Evolutionary conservation across 1,284 basidiomycete genomes (phyloP).

Genomic region (Ceratobasidium sp.): DNA sequence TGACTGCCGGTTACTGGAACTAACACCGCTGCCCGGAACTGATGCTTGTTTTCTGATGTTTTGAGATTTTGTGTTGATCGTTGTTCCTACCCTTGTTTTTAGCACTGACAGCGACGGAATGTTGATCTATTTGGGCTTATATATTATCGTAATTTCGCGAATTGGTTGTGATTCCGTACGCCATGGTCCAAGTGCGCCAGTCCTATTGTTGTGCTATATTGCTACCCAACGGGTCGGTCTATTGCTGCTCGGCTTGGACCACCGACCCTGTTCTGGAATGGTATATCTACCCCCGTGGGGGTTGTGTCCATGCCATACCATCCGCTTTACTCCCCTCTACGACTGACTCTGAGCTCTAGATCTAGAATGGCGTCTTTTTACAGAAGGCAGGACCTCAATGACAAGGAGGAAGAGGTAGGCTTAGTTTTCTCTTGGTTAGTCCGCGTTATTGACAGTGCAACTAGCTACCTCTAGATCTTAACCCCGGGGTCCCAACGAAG

Average conservation of each 20-base stretch:
- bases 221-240: too few relatives aligned
- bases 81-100: constrained; percentile 18
- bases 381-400: too few relatives aligned
- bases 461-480: too few relatives aligned
- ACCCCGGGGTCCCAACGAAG: too few relatives aligned
- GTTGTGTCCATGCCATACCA: too few relatives aligned
- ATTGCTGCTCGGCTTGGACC: background rate
- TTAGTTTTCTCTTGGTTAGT: too few relatives aligned
- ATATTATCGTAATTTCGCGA: background rate
- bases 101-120: constrained; percentile 21
- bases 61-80: constrained; percentile 5
- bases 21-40: background rate
- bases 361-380: too few relatives aligned
- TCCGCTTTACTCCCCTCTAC: too few relatives aligned
- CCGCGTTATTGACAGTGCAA: too few relatives aligned
- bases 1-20: constrained; percentile 4
- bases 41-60: constrained; percentile 14
- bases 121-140: constrained; percentile 17
- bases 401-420: too few relatives aligned
- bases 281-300: too few relatives aligned
- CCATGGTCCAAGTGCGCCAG: constrained; percentile 23
- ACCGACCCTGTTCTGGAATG: background rate
- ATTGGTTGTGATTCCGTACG: background rate
- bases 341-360: too few relatives aligned
- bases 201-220: background rate